Evolutionary conservation across 768 basidiomycete genomes (phyloP).

Genomic region (Hydnomerulius pinastri): DNA sequence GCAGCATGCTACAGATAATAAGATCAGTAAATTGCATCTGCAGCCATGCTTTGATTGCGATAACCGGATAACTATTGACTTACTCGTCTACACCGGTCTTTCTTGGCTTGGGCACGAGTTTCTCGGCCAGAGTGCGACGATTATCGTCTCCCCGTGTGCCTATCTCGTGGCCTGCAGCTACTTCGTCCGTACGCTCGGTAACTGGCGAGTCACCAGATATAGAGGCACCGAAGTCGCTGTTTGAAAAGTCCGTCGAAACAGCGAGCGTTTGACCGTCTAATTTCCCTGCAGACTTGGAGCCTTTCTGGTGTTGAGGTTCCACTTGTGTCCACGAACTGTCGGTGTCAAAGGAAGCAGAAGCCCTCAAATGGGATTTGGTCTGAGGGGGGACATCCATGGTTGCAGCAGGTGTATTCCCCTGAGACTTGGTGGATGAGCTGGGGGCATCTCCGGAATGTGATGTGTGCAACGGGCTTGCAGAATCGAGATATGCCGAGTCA

Average conservation of each 20-base stretch:
- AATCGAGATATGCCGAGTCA: slow-evolving; percentile 5
- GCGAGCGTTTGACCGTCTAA: slow-evolving; percentile 8
- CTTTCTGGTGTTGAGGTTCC: slow-evolving; percentile 39
- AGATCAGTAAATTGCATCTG: slow-evolving; percentile 12
- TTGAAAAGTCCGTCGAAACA: slow-evolving; percentile 38
- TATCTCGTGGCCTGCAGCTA: slow-evolving; percentile 37
- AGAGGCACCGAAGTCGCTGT: slow-evolving; percentile 54
- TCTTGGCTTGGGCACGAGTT: slow-evolving; percentile 60
- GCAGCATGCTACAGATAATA: slow-evolving; percentile 54
- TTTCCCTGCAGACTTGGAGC: slow-evolving; percentile 9
- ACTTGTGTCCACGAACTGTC: slow-evolving; percentile 76
- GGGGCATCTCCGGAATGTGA: slow-evolving; percentile 18
- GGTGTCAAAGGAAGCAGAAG: slow-evolving; percentile 39
- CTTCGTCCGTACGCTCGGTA: slow-evolving; percentile 34
- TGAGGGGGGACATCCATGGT: slow-evolving; percentile 29
- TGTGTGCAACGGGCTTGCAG: slow-evolving; percentile 1
- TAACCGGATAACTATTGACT: slow-evolving; percentile 25
- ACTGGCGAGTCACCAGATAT: slow-evolving; percentile 46
- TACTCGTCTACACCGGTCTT: slow-evolving; percentile 75
- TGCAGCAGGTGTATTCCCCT: slow-evolving; percentile 7
- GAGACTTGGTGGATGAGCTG: slow-evolving; percentile 3
- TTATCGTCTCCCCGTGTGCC: slow-evolving; percentile 27
- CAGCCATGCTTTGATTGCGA: not conserved
- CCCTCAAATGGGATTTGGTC: slow-evolving; percentile 12
- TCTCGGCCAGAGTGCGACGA: slow-evolving; percentile 57